Conservation (phyloP, 1,139 yeast species). For the Candida sanyaensis region DNA sequence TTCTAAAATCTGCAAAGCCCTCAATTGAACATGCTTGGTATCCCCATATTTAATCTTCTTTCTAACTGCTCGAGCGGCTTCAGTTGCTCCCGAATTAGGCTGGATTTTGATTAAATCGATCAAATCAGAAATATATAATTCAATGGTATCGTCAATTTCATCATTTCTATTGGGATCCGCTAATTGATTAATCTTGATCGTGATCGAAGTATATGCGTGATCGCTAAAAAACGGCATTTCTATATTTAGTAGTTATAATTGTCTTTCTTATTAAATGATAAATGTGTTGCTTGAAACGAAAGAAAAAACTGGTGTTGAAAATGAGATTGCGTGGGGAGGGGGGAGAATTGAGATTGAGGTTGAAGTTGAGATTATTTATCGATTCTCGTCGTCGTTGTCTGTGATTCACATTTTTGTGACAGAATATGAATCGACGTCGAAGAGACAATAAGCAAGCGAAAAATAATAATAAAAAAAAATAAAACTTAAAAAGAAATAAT, state of each 20-base stretch:
- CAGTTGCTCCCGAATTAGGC: slow-evolving; percentile 54
- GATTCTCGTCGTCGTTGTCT: background rate
- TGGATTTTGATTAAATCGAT: slow-evolving; percentile 43
- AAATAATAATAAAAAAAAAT: background rate
- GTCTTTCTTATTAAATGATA: background rate
- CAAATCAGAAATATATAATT: slow-evolving; percentile 39
- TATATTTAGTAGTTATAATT: background rate
- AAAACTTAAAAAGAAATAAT: background rate
- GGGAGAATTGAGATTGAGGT: background rate
- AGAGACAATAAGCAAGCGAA: background rate
- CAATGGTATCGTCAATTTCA: slow-evolving; percentile 36
- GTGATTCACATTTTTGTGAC: no score
- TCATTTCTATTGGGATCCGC: slow-evolving; percentile 33
- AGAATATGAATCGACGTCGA: no score
- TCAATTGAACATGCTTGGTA: slow-evolving; percentile 52
- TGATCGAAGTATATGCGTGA: slow-evolving; percentile 42
- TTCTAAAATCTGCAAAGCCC: slow-evolving; percentile 73
- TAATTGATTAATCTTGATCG: slow-evolving; percentile 47
- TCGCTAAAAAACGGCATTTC: slow-evolving; percentile 47
- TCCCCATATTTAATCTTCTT: slow-evolving; percentile 88
- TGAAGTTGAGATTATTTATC: background rate
- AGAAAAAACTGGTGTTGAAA: background rate
- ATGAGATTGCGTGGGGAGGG: background rate
- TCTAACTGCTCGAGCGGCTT: slow-evolving; percentile 88
- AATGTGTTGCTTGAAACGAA: background rate